These are phyloP conservation scores for Strigomonas oncopelti DNA, from an alignment of 208 protist species.

Conservation along the genomic window DNA sequence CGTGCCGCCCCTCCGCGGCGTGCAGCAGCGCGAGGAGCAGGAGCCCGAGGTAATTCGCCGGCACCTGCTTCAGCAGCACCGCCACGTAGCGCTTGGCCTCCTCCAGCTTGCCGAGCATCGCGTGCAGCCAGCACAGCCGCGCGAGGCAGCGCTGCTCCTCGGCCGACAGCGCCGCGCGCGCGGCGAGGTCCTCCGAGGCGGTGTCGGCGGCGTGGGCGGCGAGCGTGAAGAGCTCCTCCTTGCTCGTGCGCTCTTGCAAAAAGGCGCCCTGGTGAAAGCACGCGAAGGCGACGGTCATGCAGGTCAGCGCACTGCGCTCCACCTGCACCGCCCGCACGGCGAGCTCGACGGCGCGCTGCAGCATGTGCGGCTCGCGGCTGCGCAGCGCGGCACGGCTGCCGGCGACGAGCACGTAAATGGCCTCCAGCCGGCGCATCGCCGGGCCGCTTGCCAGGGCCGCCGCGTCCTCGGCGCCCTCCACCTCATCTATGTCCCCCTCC, in stretches of 20 bases:
- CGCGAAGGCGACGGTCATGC: slow-evolving; percentile 34
- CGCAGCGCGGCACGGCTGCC: slow-evolving; percentile 32
- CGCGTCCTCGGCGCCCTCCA: slow-evolving; percentile 10
- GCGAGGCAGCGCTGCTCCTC: slow-evolving; percentile 32
- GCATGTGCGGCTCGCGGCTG: slow-evolving; percentile 21
- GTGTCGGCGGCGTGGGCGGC: slow-evolving; percentile 17
- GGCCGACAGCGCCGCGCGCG: slow-evolving; percentile 5
- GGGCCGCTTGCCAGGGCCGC: not conserved
- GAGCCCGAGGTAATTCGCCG: slow-evolving; percentile 43
- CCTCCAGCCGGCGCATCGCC: slow-evolving; percentile 34
- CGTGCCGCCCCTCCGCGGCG: slow-evolving; percentile 43
- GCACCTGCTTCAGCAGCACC: slow-evolving; percentile 24
- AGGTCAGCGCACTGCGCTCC: slow-evolving; percentile 33
- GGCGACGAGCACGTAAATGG: slow-evolving; percentile 53
- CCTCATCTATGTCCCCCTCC: too few relatives aligned
- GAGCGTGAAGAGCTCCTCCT: slow-evolving; percentile 16
- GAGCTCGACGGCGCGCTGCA: slow-evolving; percentile 31
- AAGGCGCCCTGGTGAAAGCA: slow-evolving; percentile 24
- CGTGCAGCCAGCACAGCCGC: slow-evolving; percentile 62
- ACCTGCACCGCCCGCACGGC: slow-evolving; percentile 39
- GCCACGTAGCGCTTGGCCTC: slow-evolving; percentile 24
- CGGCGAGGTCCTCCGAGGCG: slow-evolving; percentile 16
- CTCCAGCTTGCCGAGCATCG: slow-evolving; percentile 31
- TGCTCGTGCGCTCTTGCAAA: slow-evolving; percentile 17
- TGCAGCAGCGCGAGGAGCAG: slow-evolving; percentile 59